Base-by-base conservation (phyloP, 2,329 filamentous ascomycete genomes). In the Penicillium sp. region DNA sequence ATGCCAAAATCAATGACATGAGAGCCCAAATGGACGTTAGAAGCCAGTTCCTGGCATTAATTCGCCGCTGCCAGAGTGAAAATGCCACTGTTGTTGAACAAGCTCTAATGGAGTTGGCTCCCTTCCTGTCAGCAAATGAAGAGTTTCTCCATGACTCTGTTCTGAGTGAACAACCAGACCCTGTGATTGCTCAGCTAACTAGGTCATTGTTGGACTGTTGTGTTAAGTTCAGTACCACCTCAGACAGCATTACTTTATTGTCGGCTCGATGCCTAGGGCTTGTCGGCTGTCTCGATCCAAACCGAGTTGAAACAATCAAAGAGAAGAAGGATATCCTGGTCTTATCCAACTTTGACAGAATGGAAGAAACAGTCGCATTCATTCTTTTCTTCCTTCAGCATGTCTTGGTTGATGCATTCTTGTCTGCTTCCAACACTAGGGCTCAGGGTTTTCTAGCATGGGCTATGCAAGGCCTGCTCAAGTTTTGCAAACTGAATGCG, bases 381-480 rank as follows among this genome's bases (percentile, higher is more conserved):
- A 85, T 91, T 8, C 80, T 94, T 39, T 91, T 92, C 65, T 80
- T 96, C 45, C 80, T 99, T 16, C 88, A 96, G 65, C 83, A 95
- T 67, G 88, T 96, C 8, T 78, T 99, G 12, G 91, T 97, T 27
- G 91, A 92, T 57, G 88, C 92, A 0, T 99, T 99, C 68, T 79
- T 96, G 41, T 96, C 93, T 1, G 89, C 90, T 1, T 94, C 89
- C 0, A 95, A 97, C 69, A 89, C 91, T 2, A 87, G 86, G 60
- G 82, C 91, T 6, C 94, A 97, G 71, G 92, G 91, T 0, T 96
- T 95, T 68, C 80, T 99, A 18, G 93, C 93, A 1, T 99, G 89
- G 72, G 90, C 88, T 2, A 97, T 99, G 86, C 94, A 99, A 72
- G 88, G 96, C 65, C 81, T 97, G 39, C 81, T 97, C 4, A 86